These are phyloP conservation scores for Lignosus rhinocerotis DNA, from an alignment of 1,284 basidiomycete species.

Conservation along the genomic window DNA sequence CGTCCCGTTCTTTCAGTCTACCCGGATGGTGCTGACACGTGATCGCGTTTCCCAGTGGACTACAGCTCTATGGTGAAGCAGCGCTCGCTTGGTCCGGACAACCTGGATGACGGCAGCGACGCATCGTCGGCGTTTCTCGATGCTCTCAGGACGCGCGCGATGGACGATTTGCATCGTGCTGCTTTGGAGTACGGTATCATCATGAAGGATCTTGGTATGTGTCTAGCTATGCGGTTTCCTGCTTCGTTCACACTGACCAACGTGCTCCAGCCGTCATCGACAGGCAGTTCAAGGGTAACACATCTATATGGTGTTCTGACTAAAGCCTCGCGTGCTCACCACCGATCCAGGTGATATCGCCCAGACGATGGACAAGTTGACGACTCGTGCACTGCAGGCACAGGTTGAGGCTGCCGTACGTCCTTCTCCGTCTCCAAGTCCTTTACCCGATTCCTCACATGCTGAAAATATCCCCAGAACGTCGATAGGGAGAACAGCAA, in stretches of 20 bases:
- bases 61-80: constrained; percentile 75
- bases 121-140: constrained; percentile 76
- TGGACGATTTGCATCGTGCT: constrained; percentile 80
- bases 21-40: constrained; percentile 2
- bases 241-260: background rate
- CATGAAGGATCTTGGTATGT: constrained; percentile 70
- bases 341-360: constrained; percentile 58
- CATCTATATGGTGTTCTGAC: background rate
- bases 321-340: background rate
- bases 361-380: constrained; percentile 79
- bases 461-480: constrained; percentile 44
- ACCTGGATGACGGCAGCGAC: constrained; percentile 67
- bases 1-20: constrained; percentile 23
- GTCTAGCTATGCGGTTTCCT: background rate
- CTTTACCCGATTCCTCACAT: background rate
- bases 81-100: constrained; percentile 72
- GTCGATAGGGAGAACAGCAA: constrained; percentile 84
- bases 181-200: constrained; percentile 79
- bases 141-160: constrained; percentile 74
- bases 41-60: constrained; percentile 37
- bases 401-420: constrained; percentile 80
- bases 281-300: constrained; percentile 72
- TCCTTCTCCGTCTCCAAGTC: constrained; percentile 10
- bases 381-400: constrained; percentile 76
- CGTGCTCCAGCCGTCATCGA: constrained; percentile 68